Percentiles rank a stretch among this genome's conserved stretches.
These are phyloP conservation scores for Talaromyces piceae DNA, from an alignment of 2,329 filamentous ascomycete species.

Conservation along the genomic window DNA sequence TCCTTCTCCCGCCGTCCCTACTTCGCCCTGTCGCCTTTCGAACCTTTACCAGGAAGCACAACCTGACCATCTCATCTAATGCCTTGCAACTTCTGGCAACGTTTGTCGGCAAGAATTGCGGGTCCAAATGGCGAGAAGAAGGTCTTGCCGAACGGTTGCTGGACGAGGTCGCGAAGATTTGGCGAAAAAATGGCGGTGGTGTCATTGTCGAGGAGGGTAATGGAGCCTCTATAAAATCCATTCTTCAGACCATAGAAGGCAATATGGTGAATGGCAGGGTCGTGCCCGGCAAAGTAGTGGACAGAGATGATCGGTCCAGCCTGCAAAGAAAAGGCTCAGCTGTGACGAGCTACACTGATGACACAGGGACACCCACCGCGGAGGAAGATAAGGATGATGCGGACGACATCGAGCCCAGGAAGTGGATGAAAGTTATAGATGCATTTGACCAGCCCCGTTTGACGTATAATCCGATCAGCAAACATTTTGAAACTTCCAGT, in stretches of 20 bases:
- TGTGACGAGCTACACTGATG: constrained; percentile 16
- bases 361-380: constrained; percentile 5
- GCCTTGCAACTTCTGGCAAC: constrained; percentile 76
- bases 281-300: constrained; percentile 40
- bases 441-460: constrained; percentile 73
- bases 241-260: constrained; percentile 75
- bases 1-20: constrained; percentile 78
- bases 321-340: constrained; percentile 42
- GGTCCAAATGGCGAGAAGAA: constrained; percentile 92
- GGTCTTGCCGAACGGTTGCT: constrained; percentile 86
- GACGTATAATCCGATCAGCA: constrained; percentile 54
- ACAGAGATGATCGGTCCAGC: constrained; percentile 16
- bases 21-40: constrained; percentile 86
- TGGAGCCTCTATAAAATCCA: constrained; percentile 60
- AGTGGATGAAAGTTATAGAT: constrained; percentile 75
- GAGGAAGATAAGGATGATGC: constrained; percentile 50
- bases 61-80: constrained; percentile 80
- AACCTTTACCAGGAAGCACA: constrained; percentile 96
- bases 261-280: constrained; percentile 76
- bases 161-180: constrained; percentile 82
- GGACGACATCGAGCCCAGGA: constrained; percentile 61
- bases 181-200: constrained; percentile 83
- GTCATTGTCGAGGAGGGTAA: constrained; percentile 83
- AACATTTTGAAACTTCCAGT: constrained; percentile 74
- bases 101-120: constrained; percentile 90